phyloP scores from a whole-genome alignment of 805 yeast genomes.

The Ogataea corticis region DNA sequence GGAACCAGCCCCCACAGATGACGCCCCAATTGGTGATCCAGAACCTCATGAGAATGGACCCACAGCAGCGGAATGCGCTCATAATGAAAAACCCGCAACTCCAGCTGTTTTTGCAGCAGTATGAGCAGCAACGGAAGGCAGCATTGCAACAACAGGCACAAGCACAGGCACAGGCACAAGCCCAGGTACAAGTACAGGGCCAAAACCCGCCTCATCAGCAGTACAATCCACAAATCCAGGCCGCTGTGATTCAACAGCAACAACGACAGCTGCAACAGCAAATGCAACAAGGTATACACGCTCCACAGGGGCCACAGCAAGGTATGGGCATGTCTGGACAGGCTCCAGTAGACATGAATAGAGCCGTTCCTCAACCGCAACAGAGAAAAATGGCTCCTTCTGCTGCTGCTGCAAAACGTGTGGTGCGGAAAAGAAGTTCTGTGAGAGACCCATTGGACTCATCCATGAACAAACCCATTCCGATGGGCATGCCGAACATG shows the following conservation, averaged over 20 bases:
- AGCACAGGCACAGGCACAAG: conserved; percentile 6
- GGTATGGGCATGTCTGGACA: conserved; percentile 8
- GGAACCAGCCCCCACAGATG: conserved; percentile 22
- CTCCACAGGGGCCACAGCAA: conserved; percentile 39
- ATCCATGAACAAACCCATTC: conserved; percentile 5
- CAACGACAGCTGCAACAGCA: conserved; percentile 28
- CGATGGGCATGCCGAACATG: conserved; percentile 17
- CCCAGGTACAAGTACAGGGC: conserved; percentile 9
- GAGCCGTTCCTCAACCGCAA: conserved; percentile 10
- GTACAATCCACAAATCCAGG: conserved; percentile 27
- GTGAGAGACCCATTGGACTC: conserved; percentile 14
- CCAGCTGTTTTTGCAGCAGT: conserved; percentile 34
- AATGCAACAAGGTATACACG: conserved; percentile 38
- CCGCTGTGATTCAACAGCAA: conserved; percentile 30
- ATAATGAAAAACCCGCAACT: conserved; percentile 37
- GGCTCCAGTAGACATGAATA: conserved; percentile 4
- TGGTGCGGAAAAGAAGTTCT: conserved; percentile 16
- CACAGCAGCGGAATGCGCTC: conserved; percentile 35
- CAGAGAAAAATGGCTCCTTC: conserved; percentile 5
- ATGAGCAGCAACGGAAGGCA: conserved; percentile 35
- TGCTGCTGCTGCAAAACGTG: conserved; percentile 7
- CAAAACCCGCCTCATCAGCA: conserved; percentile 19
- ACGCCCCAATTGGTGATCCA: conserved; percentile 33
- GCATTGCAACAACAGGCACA: conserved; percentile 25
- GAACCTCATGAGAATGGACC: conserved; percentile 36